Evolutionary conservation across 805 yeast species (phyloP).

Genomic region (Metschnikowia santaceciliae): DNA sequence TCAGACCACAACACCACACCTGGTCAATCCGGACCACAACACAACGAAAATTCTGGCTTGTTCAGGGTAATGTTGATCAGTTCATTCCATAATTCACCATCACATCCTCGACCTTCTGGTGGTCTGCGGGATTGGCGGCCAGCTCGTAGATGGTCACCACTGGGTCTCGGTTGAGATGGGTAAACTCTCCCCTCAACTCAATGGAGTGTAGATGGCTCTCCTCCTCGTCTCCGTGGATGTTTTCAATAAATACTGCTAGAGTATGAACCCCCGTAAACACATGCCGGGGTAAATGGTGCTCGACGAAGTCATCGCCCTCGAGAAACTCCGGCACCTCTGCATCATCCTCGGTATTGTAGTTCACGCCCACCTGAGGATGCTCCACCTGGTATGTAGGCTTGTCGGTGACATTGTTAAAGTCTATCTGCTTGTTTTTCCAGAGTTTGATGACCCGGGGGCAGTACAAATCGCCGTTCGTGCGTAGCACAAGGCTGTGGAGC

Average conservation of each 20-base stretch:
- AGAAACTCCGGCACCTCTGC: slow-evolving; percentile 28
- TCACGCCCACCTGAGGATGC: slow-evolving; percentile 63
- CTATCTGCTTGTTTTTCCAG: slow-evolving; percentile 71
- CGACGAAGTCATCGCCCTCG: slow-evolving; percentile 54
- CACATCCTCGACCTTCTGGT: slow-evolving; percentile 36
- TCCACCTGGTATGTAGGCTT: slow-evolving; percentile 49
- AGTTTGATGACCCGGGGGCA: slow-evolving; percentile 71
- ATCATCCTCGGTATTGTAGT: slow-evolving; percentile 38
- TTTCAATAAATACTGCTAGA: slow-evolving; percentile 63
- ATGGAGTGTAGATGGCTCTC: slow-evolving; percentile 58
- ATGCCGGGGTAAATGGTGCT: slow-evolving; percentile 76
- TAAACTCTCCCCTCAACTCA: slow-evolving; percentile 74
- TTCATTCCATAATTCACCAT: slow-evolving; percentile 1
- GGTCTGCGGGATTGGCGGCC: slow-evolving; percentile 92
- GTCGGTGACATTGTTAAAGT: slow-evolving; percentile 59
- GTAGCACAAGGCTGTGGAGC: slow-evolving; percentile 65
- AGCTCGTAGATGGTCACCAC: slow-evolving; percentile 78
- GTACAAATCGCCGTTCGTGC: slow-evolving; percentile 57
- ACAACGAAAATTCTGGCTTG: not conserved
- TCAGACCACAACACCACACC: slow-evolving; percentile 8
- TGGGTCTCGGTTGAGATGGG: slow-evolving; percentile 60
- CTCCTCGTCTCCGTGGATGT: slow-evolving; percentile 47
- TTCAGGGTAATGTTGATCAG: not conserved
- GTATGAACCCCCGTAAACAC: slow-evolving; percentile 66
- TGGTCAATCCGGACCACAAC: too few species aligned